phyloP scores from a whole-genome alignment of 129 eudicot genomes.

The Kitagawia praeruptora region DNA sequence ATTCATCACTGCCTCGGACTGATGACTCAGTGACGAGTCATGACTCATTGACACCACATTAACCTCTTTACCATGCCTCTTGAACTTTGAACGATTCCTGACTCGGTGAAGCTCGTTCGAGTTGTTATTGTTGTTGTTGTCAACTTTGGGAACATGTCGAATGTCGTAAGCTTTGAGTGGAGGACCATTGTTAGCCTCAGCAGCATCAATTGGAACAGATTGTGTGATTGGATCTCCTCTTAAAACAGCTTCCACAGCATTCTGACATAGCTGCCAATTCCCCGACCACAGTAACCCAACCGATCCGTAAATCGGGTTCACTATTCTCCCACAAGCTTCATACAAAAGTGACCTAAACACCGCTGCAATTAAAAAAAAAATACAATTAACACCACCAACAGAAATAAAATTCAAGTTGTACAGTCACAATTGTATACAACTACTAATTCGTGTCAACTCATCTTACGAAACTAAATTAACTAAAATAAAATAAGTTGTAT shows the following conservation, averaged over 20 bases:
- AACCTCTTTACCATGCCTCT: constrained; percentile 38
- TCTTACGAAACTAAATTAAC: not conserved
- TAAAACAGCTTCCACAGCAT: constrained; percentile 73
- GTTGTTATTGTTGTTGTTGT: constrained; percentile 24
- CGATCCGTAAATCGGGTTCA: constrained; percentile 86
- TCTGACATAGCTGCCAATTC: constrained; percentile 72
- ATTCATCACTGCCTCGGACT: constrained; percentile 23
- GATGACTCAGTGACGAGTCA: constrained; percentile 50
- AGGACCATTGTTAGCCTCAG: constrained; percentile 48
- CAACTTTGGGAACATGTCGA: constrained; percentile 56
- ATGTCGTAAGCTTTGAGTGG: constrained; percentile 67
- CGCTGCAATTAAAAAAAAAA: constrained; percentile 31
- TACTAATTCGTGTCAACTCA: not conserved
- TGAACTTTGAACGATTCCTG: constrained; percentile 56
- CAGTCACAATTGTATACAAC: not conserved
- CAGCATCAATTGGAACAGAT: constrained; percentile 49
- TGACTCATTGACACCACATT: constrained; percentile 40
- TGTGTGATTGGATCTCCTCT: constrained; percentile 63
- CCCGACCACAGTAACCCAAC: constrained; percentile 86
- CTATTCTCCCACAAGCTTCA: constrained; percentile 91
- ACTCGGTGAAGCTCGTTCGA: constrained; percentile 52
- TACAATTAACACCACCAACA: not conserved
- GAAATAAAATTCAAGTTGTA: too few relatives aligned
- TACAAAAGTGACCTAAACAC: constrained; percentile 65
- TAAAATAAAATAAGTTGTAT: not conserved